Evolutionary conservation across 805 yeast genomes (phyloP), one percentile per base, ranked within the genome.

Genomic region (Lipomyces sp.): DNA sequence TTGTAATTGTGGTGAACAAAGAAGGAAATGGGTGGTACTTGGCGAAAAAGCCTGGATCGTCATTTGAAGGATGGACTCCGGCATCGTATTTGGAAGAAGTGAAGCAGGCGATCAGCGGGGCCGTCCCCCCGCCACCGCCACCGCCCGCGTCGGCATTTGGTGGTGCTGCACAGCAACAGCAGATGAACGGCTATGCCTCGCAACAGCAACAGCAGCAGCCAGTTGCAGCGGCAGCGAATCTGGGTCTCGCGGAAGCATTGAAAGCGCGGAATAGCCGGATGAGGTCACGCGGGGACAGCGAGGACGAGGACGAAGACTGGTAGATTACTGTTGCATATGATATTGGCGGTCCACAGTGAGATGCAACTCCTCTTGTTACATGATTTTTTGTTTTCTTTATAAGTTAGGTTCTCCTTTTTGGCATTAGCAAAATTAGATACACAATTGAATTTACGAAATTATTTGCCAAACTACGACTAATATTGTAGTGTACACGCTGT

Each of bases 1-100:
- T 87, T 41, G 81, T 91, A 33, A 80, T 80, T 55, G 80, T 93
- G 31, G 71, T 82, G 2, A 83, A 78, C 63, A 81, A 84, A 57
- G 86, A 84, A 50, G 81, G 83, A 40, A 90, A 86, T 55, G 96
- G 96, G 16, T 93, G 99, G 99, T 91, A 95, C 61, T 74, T 93
- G 51, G 97, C 89, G 8, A 85, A 84, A 65, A 74, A 80, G 31
- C 58, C 62, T 11, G 61, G 63, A 13, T 22, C 57, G 13, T n/a
- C 55, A 4, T 39, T 39, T 18, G 93, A 89, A 66, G 99, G 99
- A 4, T 93, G 98, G 98, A 91, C 93, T 11, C 99, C 99, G 13
- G 84, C 93, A 21, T 86, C 90, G n/a, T 93, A 90, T 65, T 80
- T 91, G 63, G 81, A 73, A 53, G 67, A 66, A 35, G 53, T 64